phyloP scores from a whole-genome alignment of 2,329 filamentous ascomycete genomes.

The Mycosphaerelloides madeirae region DNA sequence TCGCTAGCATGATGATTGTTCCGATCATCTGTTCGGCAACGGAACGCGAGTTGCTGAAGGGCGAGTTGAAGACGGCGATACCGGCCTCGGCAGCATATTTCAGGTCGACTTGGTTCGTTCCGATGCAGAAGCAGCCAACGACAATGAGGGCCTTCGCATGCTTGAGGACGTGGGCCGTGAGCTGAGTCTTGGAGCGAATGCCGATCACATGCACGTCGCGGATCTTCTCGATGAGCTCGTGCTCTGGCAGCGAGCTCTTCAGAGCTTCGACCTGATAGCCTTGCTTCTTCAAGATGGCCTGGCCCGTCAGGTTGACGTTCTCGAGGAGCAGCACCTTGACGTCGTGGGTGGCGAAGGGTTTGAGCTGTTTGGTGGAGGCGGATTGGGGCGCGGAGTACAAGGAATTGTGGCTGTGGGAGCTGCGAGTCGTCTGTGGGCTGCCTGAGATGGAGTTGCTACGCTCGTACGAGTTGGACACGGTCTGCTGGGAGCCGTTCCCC shows the following conservation, averaged over 20 bases:
- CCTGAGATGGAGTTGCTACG: constrained; percentile 60
- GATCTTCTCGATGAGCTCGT: constrained; percentile 95
- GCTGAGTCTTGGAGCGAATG: constrained; percentile 95
- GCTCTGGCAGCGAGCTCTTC: constrained; percentile 85
- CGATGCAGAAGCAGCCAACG: constrained; percentile 97
- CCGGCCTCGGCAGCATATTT: constrained; percentile 76
- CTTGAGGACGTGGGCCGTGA: constrained; percentile 76
- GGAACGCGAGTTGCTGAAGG: constrained; percentile 95
- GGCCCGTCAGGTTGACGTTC: constrained; percentile 89
- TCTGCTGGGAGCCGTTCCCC: constrained; percentile 21
- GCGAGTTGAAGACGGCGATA: constrained; percentile 98
- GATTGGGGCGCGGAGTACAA: constrained; percentile 39
- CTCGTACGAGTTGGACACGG: constrained; percentile 35
- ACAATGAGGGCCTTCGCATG: constrained; percentile 94
- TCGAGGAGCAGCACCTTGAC: constrained; percentile 95
- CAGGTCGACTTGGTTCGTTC: constrained; percentile 91
- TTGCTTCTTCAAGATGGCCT: constrained; percentile 74
- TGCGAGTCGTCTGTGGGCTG: constrained; percentile 70
- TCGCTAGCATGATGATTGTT: constrained; percentile 86
- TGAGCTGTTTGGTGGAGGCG: constrained; percentile 66
- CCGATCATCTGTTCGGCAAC: constrained; percentile 94
- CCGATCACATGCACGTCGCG: constrained; percentile 96
- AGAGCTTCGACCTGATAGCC: constrained; percentile 93
- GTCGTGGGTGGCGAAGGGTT: constrained; percentile 92
- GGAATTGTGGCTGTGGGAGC: constrained; percentile 66